Conservation (phyloP, 768 basidiomycete genomes). For the Collybia sp. region DNA sequence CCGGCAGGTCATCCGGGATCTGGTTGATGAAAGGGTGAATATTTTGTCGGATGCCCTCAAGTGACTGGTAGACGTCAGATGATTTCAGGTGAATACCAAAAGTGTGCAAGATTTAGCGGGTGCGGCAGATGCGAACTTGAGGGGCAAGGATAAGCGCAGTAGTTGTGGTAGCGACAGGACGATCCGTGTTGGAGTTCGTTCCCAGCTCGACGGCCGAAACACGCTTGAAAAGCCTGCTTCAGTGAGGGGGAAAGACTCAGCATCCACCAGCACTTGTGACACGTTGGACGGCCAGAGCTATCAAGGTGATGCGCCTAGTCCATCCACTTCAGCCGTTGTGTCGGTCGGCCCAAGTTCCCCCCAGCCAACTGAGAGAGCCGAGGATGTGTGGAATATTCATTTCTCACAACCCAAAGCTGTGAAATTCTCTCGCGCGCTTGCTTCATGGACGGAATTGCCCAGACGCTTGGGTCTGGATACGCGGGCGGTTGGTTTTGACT, state of each 20-base stretch:
- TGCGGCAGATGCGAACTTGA: conserved; percentile 16
- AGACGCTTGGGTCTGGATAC: conserved; percentile 25
- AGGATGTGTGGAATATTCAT: conserved; percentile 4
- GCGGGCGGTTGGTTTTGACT: conserved; percentile 30
- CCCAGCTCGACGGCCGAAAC: conserved; percentile 23
- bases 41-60: neutral
- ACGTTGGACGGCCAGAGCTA: conserved; percentile 10
- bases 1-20: conserved; percentile 33
- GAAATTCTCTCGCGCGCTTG: neutral
- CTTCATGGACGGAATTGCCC: neutral
- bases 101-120: conserved; percentile 18
- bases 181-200: conserved; percentile 6
- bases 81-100: conserved; percentile 4
- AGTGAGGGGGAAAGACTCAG: too few species aligned
- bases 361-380: neutral
- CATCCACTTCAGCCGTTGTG: too few species aligned
- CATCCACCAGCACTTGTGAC: conserved; percentile 3
- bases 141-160: conserved; percentile 7
- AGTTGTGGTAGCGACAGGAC: conserved; percentile 17
- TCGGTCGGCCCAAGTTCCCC: too few species aligned
- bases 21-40: conserved; percentile 35
- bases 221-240: neutral
- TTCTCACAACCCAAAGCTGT: conserved; percentile 5
- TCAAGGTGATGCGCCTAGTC: neutral
- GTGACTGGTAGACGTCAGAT: neutral